Evolutionary conservation across 257 asterid species (phyloP).

Genomic region (Solanum gracilifrons): DNA sequence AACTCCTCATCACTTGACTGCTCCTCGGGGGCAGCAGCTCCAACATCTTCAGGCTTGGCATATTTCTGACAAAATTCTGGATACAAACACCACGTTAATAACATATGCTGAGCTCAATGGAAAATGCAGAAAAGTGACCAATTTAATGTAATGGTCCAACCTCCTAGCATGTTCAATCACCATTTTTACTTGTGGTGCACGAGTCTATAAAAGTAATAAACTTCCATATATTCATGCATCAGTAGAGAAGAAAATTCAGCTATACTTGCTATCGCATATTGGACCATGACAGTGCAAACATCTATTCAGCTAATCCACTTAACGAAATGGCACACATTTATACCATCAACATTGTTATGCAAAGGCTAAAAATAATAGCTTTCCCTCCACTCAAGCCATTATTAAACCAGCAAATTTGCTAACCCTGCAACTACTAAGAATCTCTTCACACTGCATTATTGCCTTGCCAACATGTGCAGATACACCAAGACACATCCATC

Average conservation of each 20-base stretch:
- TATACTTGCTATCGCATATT: neutral
- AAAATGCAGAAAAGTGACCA: neutral
- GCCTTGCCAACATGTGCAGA: neutral
- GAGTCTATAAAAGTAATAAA: neutral
- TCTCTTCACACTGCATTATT: neutral
- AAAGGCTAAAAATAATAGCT: neutral
- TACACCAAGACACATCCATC: neutral
- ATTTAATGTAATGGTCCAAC: neutral
- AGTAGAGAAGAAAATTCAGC: neutral
- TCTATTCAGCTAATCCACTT: neutral
- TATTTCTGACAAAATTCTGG: conserved; percentile 83
- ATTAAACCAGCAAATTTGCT: neutral
- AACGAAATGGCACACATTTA: neutral
- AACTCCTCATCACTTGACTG: conserved; percentile 74
- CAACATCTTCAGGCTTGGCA: conserved; percentile 85
- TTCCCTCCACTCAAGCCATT: neutral
- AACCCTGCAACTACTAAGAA: neutral
- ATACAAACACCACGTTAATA: neutral
- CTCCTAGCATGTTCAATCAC: neutral
- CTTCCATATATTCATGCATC: neutral
- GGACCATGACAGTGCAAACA: neutral
- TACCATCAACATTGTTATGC: neutral
- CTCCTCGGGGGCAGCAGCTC: conserved; percentile 54
- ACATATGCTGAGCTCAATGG: neutral
- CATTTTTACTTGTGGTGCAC: neutral